These are phyloP conservation scores for Ophiocytium majus DNA, from an alignment of 352 stramenopile species.

Conservation along the genomic window DNA sequence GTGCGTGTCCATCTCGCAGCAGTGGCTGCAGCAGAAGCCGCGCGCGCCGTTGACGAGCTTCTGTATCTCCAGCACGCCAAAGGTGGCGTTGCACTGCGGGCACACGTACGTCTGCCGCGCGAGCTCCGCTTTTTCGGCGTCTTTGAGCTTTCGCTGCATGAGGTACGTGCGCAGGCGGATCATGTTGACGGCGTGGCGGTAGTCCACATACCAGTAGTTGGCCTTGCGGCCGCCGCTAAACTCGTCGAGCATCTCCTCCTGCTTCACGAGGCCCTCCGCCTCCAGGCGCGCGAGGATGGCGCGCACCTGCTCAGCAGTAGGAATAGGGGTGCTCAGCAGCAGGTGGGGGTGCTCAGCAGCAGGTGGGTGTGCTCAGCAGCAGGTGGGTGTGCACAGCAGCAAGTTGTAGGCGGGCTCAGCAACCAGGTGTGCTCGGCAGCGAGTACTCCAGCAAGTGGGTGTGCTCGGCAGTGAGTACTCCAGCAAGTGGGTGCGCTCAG, in stretches of 20 bases:
- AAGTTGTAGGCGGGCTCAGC: no score
- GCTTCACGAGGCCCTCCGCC: not conserved
- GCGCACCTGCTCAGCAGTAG: not conserved
- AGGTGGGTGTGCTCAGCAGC: no score
- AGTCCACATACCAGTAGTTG: slow-evolving; percentile 56
- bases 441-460: no score
- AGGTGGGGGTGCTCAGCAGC: no score
- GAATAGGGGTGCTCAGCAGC: no score
- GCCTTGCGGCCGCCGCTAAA: slow-evolving; percentile 42
- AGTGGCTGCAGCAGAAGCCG: slow-evolving; percentile 55
- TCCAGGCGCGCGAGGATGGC: not conserved
- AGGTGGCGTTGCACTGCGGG: slow-evolving; percentile 47
- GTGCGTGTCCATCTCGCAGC: slow-evolving; percentile 49
- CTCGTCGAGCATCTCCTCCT: slow-evolving; percentile 53
- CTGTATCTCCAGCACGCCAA: slow-evolving; percentile 53
- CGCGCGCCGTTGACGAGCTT: slow-evolving; percentile 51
- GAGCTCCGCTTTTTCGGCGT: slow-evolving; percentile 33
- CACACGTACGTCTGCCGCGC: slow-evolving; percentile 49
- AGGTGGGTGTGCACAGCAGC: no score
- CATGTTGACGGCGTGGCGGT: slow-evolving; percentile 47
- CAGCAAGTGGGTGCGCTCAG: no score
- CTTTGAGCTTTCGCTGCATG: slow-evolving; percentile 44
- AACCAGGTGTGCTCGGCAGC: no score
- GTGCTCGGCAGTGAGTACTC: no score
- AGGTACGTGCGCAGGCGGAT: slow-evolving; percentile 49